These are phyloP conservation scores for Hypholoma sublateritium DNA, from an alignment of 768 basidiomycete species.

Conservation along the genomic window DNA sequence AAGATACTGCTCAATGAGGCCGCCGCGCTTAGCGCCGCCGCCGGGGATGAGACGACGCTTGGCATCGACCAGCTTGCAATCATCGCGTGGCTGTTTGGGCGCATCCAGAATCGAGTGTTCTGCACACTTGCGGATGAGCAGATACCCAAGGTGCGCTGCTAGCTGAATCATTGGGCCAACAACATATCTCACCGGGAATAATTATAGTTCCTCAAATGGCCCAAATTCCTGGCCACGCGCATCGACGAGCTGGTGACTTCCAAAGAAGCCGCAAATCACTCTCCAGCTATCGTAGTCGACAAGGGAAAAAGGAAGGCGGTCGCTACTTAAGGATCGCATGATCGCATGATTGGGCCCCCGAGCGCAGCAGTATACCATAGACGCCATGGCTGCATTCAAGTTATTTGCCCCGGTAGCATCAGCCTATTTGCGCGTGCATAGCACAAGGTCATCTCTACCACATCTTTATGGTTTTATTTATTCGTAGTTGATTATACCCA, in stretches of 20 bases:
- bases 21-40: not conserved
- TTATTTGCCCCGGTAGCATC: too few relatives aligned
- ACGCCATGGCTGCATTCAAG: too few relatives aligned
- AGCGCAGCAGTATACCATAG: too few relatives aligned
- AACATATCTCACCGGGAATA: not conserved
- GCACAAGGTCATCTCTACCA: too few relatives aligned
- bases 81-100: slow-evolving; percentile 3
- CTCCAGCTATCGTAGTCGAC: not conserved
- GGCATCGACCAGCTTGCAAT: slow-evolving; percentile 3
- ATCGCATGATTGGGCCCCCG: too few relatives aligned
- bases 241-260: not conserved
- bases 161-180: not conserved
- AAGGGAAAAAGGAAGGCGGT: not conserved
- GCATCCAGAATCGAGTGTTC: slow-evolving; percentile 7
- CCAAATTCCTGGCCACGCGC: not conserved
- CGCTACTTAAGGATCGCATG: too few relatives aligned
- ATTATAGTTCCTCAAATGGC: not conserved
- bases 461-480: too few relatives aligned
- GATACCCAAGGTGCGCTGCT: not conserved
- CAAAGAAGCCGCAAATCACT: not conserved
- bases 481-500: too few relatives aligned
- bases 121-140: not conserved
- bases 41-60: not conserved
- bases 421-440: too few relatives aligned
- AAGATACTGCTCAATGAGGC: not conserved